Evolutionary conservation across 2,329 filamentous ascomycete species (phyloP), one percentile per base, ranked within the genome.

Genomic region (Aspergillus tubingensis): DNA sequence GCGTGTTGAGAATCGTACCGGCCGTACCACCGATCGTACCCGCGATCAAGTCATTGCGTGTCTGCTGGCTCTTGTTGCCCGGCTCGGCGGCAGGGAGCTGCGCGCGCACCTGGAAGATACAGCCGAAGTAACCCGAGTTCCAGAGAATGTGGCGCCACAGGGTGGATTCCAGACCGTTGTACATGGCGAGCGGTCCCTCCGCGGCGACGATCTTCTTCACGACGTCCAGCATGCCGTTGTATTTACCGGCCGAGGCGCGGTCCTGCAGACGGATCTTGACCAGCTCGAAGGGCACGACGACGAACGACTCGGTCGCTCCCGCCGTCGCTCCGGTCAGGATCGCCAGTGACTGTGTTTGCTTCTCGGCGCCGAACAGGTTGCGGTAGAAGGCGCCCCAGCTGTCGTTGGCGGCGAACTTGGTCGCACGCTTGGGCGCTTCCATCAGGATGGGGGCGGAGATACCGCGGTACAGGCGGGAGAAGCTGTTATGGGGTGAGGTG

Each of bases 201-300:
- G 88, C 83, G 75, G 86, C 86, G 69, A 97, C 83, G 43, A 92
- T 96, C 86, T 84, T 85, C 62, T 74, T 73, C 53, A 85, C 82
- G 43, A 84, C 83, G 58, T 83, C 81, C 8, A 79, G 67, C 74
- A 83, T 80, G 54, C 81, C 82, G 63, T 81, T 84, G 72, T 85
- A 85, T 65, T 83, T 96, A 75, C 90, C 87, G 44, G 94, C 92
- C 54, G 92, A 95, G 15, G 94, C 92, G 80, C 91, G 92, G 82
- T 99, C 95, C 79, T 99, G 95, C 50, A 99, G 85, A 68, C 95
- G 89, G 75, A 99, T 99, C 86, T 99, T 99, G 84, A 99, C 90
- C 61, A 97, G 87, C 83, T 97, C 95, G 77, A 99, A 99, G 54
- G 95, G 95, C 32, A 99, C 95, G 62, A 99, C 95, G 67, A 98